A percentile compares a stretch with the other conserved stretches of the same genome.
phyloP scores from a whole-genome alignment of 768 basidiomycete genomes.

The Cyathus striatus region DNA sequence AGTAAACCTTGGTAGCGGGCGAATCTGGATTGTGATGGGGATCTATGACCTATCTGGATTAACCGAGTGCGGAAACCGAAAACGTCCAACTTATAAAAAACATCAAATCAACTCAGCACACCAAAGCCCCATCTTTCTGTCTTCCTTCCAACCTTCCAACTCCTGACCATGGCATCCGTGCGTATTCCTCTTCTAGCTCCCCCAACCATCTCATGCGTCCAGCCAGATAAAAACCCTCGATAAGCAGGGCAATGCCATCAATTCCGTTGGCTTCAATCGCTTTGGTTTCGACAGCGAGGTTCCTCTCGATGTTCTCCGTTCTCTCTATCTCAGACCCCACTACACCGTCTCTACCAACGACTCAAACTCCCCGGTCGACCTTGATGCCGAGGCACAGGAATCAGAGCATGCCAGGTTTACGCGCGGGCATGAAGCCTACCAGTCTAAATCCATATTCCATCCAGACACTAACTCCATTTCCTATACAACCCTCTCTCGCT shows the following conservation, averaged over 20 bases:
- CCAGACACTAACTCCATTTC: slow-evolving; percentile 79
- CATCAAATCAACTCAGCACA: too few relatives aligned
- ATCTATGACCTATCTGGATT: too few relatives aligned
- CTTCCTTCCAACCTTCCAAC: too few relatives aligned
- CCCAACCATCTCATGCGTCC: slow-evolving; percentile 13
- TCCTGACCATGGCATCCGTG: too few relatives aligned
- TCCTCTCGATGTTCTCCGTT: slow-evolving; percentile 71
- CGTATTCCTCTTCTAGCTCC: slow-evolving; percentile 6
- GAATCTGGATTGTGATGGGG: too few relatives aligned
- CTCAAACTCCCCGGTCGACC: slow-evolving; percentile 21
- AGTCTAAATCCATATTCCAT: slow-evolving; percentile 84
- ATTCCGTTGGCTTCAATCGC: slow-evolving; percentile 73
- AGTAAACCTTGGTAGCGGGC: too few relatives aligned
- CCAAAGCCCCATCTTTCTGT: too few relatives aligned
- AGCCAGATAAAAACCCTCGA: slow-evolving; percentile 60
- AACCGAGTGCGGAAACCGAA: too few relatives aligned
- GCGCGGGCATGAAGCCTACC: slow-evolving; percentile 46
- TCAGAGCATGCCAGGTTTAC: slow-evolving; percentile 50
- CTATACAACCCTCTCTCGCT: slow-evolving; percentile 87
- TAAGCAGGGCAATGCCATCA: slow-evolving; percentile 72
- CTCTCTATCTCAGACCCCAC: slow-evolving; percentile 84
- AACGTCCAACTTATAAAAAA: too few relatives aligned
- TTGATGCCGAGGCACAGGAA: slow-evolving; percentile 35
- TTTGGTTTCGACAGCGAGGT: slow-evolving; percentile 92
- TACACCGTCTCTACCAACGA: slow-evolving; percentile 49